phyloP scores from a whole-genome alignment of 2,329 filamentous ascomycete species.

The Basipetospora chlamydospora region DNA sequence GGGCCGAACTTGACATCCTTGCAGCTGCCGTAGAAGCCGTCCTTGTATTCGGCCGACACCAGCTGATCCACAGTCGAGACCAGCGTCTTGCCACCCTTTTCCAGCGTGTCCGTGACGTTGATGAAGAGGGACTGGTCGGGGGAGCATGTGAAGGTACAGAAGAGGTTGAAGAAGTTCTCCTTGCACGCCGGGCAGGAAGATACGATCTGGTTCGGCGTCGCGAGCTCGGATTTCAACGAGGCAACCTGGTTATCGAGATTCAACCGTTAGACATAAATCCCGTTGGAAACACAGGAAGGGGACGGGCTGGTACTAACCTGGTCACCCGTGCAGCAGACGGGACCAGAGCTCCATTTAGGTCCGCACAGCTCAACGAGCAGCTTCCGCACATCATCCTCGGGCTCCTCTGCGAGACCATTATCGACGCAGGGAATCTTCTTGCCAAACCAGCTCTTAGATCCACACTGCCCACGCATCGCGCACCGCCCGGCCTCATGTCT shows the following conservation, averaged over 20 bases:
- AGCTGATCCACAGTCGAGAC: slow-evolving; percentile 86
- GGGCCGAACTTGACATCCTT: slow-evolving; percentile 98
- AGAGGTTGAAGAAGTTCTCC: slow-evolving; percentile 95
- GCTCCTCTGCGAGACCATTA: slow-evolving; percentile 67
- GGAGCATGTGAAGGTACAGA: slow-evolving; percentile 97
- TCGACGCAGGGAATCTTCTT: slow-evolving; percentile 84
- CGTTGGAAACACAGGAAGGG: too few species aligned
- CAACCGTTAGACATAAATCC: neutral
- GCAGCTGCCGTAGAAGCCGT: slow-evolving; percentile 89
- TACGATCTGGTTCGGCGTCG: slow-evolving; percentile 77
- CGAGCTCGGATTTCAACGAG: slow-evolving; percentile 68
- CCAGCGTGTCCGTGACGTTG: slow-evolving; percentile 67
- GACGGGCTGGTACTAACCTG: slow-evolving; percentile 43
- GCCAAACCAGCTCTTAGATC: slow-evolving; percentile 80
- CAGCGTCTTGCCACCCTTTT: slow-evolving; percentile 38
- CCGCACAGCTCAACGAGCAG: slow-evolving; percentile 80
- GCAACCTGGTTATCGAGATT: slow-evolving; percentile 62
- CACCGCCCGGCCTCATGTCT: slow-evolving; percentile 81
- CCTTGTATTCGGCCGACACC: slow-evolving; percentile 69
- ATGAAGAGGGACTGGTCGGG: slow-evolving; percentile 91
- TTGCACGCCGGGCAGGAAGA: slow-evolving; percentile 93
- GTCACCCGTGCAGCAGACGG: slow-evolving; percentile 70
- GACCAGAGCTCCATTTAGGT: slow-evolving; percentile 65
- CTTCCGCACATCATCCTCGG: slow-evolving; percentile 54
- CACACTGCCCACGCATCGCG: slow-evolving; percentile 82